phyloP scores from a whole-genome alignment of 345 rosid genomes.

The Citrus hindsii region DNA sequence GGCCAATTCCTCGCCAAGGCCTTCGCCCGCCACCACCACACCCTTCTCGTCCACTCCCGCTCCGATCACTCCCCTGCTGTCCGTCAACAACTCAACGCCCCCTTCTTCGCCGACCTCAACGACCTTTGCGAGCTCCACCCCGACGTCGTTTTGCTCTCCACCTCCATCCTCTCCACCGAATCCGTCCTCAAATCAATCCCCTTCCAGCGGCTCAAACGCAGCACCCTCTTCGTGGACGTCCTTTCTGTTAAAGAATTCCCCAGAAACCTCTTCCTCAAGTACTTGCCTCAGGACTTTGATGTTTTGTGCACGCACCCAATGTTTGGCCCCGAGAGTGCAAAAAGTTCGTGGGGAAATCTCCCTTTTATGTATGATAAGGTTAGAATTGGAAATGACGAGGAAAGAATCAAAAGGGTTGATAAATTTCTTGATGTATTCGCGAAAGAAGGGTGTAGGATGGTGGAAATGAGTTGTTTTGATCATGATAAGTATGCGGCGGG shows the following conservation, averaged over 20 bases:
- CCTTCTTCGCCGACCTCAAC: slow-evolving; percentile 53
- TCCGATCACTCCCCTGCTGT: slow-evolving; percentile 45
- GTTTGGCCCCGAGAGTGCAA: slow-evolving; percentile 65
- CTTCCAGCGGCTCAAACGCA: slow-evolving; percentile 58
- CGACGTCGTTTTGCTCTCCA: slow-evolving; percentile 73
- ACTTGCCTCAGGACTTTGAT: slow-evolving; percentile 44
- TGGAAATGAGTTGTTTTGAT: slow-evolving; percentile 74
- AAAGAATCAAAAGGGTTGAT: slow-evolving; percentile 32
- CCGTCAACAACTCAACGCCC: slow-evolving; percentile 34
- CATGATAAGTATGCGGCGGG: slow-evolving; percentile 70
- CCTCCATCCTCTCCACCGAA: slow-evolving; percentile 75
- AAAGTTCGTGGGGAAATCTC: slow-evolving; percentile 38
- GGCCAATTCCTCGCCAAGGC: slow-evolving; percentile 71
- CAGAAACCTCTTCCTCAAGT: slow-evolving; percentile 30
- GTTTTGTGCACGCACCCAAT: slow-evolving; percentile 64
- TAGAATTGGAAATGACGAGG: slow-evolving; percentile 37
- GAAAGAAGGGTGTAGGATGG: slow-evolving; percentile 70
- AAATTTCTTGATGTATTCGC: slow-evolving; percentile 41
- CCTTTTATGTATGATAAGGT: slow-evolving; percentile 56
- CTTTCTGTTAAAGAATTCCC: slow-evolving; percentile 71
- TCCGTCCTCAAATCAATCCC: slow-evolving; percentile 54
- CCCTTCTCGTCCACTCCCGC: slow-evolving; percentile 57
- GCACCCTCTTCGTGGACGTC: slow-evolving; percentile 72
- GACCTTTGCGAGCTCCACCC: slow-evolving; percentile 87
- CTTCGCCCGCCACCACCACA: slow-evolving; percentile 59